Evolutionary conservation across 2,329 filamentous ascomycete genomes (phyloP), one percentile per base, ranked within the genome.

Genomic region (Lachnellula suecica): DNA sequence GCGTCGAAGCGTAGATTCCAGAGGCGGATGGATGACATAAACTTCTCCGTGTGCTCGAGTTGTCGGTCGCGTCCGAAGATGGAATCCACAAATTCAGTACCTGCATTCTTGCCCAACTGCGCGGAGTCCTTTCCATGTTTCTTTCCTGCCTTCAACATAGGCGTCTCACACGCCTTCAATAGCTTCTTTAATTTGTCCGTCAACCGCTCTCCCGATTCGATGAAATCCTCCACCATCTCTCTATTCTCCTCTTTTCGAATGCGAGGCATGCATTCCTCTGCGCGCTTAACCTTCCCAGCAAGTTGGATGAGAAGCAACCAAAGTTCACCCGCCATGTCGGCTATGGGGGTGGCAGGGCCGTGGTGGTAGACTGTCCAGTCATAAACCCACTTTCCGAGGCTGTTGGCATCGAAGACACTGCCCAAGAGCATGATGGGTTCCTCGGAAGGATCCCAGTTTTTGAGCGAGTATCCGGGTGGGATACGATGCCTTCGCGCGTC

Each of bases 361-460:
- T 95, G 86, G 69, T 88, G 86, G 75, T 90, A 96, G 59, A 97
- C 90, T 17, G 94, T 97, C 94, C 94, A 99, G 79, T 97, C 94
- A 73, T 96, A 99, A 67, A 99, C 95, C 94, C 94, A 99, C 74
- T 97, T 97, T 66, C 94, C 94, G 25, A 99, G 81, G 23, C 91
- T 96, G 79, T 97, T 97, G 67, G 93, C 90, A 68, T 97, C 94
- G 67, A 97, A 97, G 51, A 97, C 94, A 68, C 90, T 96, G 46
- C 94, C 94, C 20, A 97, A 81, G 23, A 99, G 82, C 68, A 97
- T 86, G 69, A 99, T 97, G 47, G 94, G 94, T 62, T 91, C 85
- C 76, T 97, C 93, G 24, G 84, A 85, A 1, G 93, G 93, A 69
- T 99, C 94, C 94, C 94, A 97, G 76, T 97, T 96, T 80, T 97